Conservation (phyloP, 441 rosid species). For the Pelargonium australe region DNA sequence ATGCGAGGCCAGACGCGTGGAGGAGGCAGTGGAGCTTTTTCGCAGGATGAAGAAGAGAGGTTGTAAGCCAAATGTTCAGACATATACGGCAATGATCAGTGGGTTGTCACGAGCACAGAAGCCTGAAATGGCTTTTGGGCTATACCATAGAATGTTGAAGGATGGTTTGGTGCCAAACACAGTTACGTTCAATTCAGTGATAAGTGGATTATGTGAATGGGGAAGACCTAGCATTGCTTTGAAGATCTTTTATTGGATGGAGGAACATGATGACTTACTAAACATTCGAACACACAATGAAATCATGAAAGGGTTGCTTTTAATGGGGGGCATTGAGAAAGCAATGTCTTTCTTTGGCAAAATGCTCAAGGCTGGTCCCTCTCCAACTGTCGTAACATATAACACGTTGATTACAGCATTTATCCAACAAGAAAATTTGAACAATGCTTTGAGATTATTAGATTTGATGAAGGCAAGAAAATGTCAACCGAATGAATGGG, state of each 20-base stretch:
- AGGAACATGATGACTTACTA: slow-evolving; percentile 22
- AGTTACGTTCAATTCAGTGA: slow-evolving; percentile 49
- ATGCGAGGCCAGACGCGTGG: slow-evolving; percentile 43
- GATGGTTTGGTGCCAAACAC: slow-evolving; percentile 40
- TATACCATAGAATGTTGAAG: slow-evolving; percentile 50
- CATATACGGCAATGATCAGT: slow-evolving; percentile 50
- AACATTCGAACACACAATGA: slow-evolving; percentile 46
- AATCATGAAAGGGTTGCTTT: slow-evolving; percentile 37
- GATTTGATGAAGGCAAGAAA: slow-evolving; percentile 39
- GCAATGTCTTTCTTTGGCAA: slow-evolving; percentile 45
- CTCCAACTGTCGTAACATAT: slow-evolving; percentile 44
- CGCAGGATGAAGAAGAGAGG: slow-evolving; percentile 37
- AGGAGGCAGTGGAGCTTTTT: slow-evolving; percentile 41
- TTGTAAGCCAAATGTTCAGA: slow-evolving; percentile 47
- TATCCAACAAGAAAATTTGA: slow-evolving; percentile 32
- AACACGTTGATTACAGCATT: slow-evolving; percentile 43
- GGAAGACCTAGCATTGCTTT: slow-evolving; percentile 34
- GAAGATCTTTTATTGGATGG: slow-evolving; percentile 44
- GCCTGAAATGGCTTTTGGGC: slow-evolving; percentile 45
- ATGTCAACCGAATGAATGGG: slow-evolving; percentile 48
- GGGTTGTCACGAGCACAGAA: slow-evolving; percentile 36
- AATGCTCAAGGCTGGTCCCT: slow-evolving; percentile 44
- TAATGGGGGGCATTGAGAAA: slow-evolving; percentile 34
- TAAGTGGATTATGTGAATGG: slow-evolving; percentile 35
- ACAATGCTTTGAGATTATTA: slow-evolving; percentile 42